Percentiles rank a stretch among this genome's conserved stretches.
Conservation (phyloP, 768 basidiomycete genomes). For the Pisolithus sp. region DNA sequence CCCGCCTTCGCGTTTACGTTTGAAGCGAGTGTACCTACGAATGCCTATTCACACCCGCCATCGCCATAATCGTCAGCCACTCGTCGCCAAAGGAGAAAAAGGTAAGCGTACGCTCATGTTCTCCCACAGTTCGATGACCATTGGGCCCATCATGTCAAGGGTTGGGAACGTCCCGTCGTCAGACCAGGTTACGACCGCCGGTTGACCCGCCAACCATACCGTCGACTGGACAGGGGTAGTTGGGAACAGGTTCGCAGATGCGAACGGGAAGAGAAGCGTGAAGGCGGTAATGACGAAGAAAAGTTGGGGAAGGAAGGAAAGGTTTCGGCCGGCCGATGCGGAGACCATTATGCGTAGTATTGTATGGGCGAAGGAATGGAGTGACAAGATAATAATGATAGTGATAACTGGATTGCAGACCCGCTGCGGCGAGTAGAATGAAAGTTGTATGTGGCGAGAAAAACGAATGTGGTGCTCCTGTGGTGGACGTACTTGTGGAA, state of each 20-base stretch:
- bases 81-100: background rate
- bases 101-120: slow-evolving; percentile 35
- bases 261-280: slow-evolving; percentile 7
- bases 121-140: slow-evolving; percentile 43
- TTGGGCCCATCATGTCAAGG: slow-evolving; percentile 34
- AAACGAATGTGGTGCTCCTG: background rate
- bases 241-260: slow-evolving; percentile 40
- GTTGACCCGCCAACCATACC: slow-evolving; percentile 38
- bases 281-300: slow-evolving; percentile 1
- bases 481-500: background rate
- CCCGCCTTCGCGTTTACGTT: slow-evolving; percentile 32
- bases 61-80: background rate
- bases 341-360: background rate
- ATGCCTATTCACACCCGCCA: slow-evolving; percentile 28
- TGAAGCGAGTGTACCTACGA: slow-evolving; percentile 37
- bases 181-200: slow-evolving; percentile 41
- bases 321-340: background rate
- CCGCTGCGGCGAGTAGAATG: slow-evolving; percentile 17
- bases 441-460: background rate
- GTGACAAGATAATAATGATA: background rate
- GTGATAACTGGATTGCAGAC: slow-evolving; percentile 15
- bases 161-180: slow-evolving; percentile 40
- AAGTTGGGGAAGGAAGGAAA: background rate
- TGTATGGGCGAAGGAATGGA: background rate
- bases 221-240: slow-evolving; percentile 44